Evolutionary conservation across 1,284 basidiomycete genomes (phyloP).

Genomic region (Entoloma clypeatum): DNA sequence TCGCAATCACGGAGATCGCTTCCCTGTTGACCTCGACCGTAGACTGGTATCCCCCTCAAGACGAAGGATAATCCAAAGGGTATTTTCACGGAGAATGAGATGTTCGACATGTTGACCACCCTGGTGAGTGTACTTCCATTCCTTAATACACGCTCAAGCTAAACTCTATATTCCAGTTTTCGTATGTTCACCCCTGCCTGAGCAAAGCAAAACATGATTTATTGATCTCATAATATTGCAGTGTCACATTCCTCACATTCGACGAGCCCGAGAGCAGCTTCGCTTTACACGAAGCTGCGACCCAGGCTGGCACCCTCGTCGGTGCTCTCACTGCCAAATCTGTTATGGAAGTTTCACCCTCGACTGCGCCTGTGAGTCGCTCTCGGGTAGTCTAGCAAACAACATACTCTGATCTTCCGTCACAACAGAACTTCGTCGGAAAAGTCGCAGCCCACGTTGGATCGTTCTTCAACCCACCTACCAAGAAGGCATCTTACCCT

Average conservation of each 20-base stretch:
- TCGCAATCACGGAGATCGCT: not conserved
- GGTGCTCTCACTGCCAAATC: slow-evolving; percentile 32
- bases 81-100: slow-evolving; percentile 48
- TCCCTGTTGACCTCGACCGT: slow-evolving; percentile 2
- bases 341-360: slow-evolving; percentile 29
- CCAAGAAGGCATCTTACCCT: slow-evolving; percentile 35
- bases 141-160: slow-evolving; percentile 1
- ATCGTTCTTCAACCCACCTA: slow-evolving; percentile 29
- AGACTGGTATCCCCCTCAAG: slow-evolving; percentile 60
- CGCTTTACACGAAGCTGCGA: slow-evolving; percentile 27
- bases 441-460: slow-evolving; percentile 19
- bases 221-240: slow-evolving; percentile 11
- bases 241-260: slow-evolving; percentile 34
- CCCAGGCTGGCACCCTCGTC: slow-evolving; percentile 30
- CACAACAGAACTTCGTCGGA: slow-evolving; percentile 22
- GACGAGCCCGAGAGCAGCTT: slow-evolving; percentile 33
- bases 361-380: slow-evolving; percentile 28
- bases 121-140: slow-evolving; percentile 31
- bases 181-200: no score
- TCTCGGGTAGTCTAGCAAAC: not conserved
- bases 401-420: not conserved
- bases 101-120: slow-evolving; percentile 47
- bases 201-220: not conserved
- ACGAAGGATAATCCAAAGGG: slow-evolving; percentile 49
- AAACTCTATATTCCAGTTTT: slow-evolving; percentile 18